phyloP scores from a whole-genome alignment of 1,284 basidiomycete genomes.

The Neolentinus lepideus region DNA sequence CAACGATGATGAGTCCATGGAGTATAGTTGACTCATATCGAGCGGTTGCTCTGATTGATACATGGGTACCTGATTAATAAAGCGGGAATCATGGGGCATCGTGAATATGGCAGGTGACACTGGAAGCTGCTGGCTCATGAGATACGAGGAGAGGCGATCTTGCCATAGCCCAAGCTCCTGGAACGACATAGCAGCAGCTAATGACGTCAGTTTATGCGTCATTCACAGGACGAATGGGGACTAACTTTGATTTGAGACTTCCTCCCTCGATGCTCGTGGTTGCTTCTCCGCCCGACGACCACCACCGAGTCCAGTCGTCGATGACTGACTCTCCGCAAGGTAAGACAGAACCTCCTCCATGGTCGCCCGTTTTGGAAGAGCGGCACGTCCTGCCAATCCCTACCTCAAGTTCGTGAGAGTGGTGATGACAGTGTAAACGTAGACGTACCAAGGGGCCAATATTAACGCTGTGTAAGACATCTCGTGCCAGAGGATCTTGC shows the following conservation, averaged over 20 bases:
- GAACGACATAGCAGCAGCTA: constrained; percentile 44
- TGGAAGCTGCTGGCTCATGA: constrained; percentile 21
- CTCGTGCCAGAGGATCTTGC: constrained; percentile 62
- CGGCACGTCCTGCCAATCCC: constrained; percentile 58
- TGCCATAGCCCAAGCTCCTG: constrained; percentile 57
- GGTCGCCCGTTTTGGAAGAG: constrained; percentile 36
- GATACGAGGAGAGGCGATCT: constrained; percentile 53
- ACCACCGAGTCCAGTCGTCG: constrained; percentile 49
- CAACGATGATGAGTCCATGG: constrained; percentile 32
- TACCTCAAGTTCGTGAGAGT: constrained; percentile 19
- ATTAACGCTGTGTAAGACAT: constrained; percentile 67
- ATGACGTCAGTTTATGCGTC: constrained; percentile 23
- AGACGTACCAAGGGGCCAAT: constrained; percentile 65
- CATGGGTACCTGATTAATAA: background rate
- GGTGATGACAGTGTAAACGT: no score
- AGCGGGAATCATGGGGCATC: background rate
- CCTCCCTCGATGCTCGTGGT: constrained; percentile 67
- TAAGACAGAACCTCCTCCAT: constrained; percentile 52
- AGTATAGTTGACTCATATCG: constrained; percentile 11
- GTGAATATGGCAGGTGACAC: background rate
- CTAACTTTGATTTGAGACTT: constrained; percentile 64
- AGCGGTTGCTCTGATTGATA: constrained; percentile 36
- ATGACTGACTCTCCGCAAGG: constrained; percentile 53
- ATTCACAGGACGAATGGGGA: constrained; percentile 7
- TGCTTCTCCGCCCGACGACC: constrained; percentile 61